Evolutionary conservation across 768 basidiomycete species (phyloP).

Genomic region (Trametes cingulata): DNA sequence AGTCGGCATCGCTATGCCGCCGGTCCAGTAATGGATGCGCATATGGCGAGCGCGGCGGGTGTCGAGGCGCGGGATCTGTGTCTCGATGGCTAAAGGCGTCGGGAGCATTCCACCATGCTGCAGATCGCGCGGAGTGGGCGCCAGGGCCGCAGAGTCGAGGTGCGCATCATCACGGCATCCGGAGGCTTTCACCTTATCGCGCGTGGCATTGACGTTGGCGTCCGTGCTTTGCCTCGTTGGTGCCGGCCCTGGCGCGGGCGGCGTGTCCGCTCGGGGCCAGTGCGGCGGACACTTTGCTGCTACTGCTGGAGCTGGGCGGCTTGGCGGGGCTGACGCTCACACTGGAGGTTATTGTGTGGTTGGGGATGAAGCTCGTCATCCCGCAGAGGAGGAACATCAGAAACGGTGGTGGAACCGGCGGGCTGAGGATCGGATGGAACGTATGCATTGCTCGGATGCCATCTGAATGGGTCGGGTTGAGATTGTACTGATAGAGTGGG

Average conservation of each 20-base stretch:
- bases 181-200: conserved; percentile 11
- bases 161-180: neutral
- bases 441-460: too few species aligned
- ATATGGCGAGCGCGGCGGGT: too few species aligned
- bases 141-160: too few species aligned
- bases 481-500: neutral
- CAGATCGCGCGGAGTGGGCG: neutral
- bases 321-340: too few species aligned
- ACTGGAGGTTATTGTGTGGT: too few species aligned
- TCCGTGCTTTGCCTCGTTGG: neutral
- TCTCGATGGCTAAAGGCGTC: too few species aligned
- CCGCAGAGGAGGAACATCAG: neutral
- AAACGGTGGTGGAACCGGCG: neutral
- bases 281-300: neutral
- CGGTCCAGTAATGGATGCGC: too few species aligned
- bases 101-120: neutral
- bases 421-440: neutral
- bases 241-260: neutral
- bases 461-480: neutral
- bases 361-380: too few species aligned
- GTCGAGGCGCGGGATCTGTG: too few species aligned
- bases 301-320: too few species aligned
- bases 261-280: too few species aligned
- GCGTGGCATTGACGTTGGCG: neutral
- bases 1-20: too few species aligned